Evolutionary conservation across 345 rosid genomes (phyloP).

Genomic region (Trapa incisa): DNA sequence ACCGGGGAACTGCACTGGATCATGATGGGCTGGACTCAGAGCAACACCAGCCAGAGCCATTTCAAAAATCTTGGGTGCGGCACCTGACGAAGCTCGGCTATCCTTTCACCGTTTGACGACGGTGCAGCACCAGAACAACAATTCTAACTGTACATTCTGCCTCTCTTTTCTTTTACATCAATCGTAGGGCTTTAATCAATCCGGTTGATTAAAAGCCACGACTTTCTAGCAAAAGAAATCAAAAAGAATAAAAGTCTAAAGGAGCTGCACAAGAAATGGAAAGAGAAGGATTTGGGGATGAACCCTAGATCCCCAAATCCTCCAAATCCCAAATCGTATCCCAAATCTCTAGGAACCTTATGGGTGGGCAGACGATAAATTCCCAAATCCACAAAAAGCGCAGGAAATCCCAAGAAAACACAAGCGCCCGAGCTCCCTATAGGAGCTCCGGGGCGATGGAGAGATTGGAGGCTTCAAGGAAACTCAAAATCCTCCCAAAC

Average conservation of each 20-base stretch:
- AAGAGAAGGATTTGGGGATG: background rate
- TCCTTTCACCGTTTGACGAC: background rate
- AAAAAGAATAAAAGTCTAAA: no score
- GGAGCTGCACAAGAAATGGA: background rate
- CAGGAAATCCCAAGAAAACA: background rate
- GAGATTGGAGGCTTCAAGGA: no score
- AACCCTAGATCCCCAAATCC: constrained; percentile 3
- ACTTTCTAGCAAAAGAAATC: background rate
- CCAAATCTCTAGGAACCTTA: constrained; percentile 3
- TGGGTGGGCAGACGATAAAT: background rate
- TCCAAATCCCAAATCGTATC: constrained; percentile 2
- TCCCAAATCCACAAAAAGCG: background rate
- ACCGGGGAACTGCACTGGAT: constrained; percentile 25
- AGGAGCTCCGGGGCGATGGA: no score
- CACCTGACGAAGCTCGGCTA: constrained; percentile 1
- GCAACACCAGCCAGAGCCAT: constrained; percentile 75
- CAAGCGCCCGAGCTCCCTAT: background rate
- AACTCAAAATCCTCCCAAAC: no score
- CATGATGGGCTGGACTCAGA: constrained; percentile 37
- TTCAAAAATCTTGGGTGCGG: background rate
- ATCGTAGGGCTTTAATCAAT: constrained; percentile 5
- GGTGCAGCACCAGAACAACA: background rate
- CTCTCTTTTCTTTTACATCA: background rate
- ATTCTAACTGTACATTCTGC: background rate
- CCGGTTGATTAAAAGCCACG: constrained; percentile 4